phyloP scores from a whole-genome alignment of 176 grass and related monocot species.

The Cocos nucifera region DNA sequence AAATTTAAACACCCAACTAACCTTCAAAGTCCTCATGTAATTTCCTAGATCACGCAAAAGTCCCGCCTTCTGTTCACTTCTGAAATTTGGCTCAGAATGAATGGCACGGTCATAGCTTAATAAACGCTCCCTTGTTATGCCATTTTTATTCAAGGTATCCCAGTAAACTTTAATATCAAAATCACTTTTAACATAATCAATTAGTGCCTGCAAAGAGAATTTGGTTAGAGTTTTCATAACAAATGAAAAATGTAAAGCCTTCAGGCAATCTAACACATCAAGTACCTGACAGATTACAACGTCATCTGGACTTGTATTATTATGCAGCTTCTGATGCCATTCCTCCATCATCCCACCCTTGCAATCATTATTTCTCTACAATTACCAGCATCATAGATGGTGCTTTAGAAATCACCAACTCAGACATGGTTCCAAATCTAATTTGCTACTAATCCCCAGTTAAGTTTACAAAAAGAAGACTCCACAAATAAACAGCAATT shows the following conservation, averaged over 20 bases:
- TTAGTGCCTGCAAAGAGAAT: slow-evolving; percentile 57
- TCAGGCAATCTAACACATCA: slow-evolving; percentile 9
- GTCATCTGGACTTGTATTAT: slow-evolving; percentile 99
- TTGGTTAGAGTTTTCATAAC: slow-evolving; percentile 18
- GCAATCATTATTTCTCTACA: slow-evolving; percentile 91
- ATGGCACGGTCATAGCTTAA: slow-evolving; percentile 90
- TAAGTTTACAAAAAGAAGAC: slow-evolving; percentile 2
- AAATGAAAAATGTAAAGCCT: slow-evolving; percentile 7
- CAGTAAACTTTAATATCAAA: slow-evolving; percentile 84
- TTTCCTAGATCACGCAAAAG: slow-evolving; percentile 69
- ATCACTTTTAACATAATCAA: slow-evolving; percentile 85
- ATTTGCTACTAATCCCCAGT: no score
- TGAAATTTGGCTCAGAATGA: slow-evolving; percentile 95
- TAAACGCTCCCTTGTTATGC: slow-evolving; percentile 83
- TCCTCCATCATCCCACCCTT: slow-evolving; percentile 99
- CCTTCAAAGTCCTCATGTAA: slow-evolving; percentile 92
- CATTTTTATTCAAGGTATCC: slow-evolving; percentile 87
- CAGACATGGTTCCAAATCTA: no score
- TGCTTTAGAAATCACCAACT: no score
- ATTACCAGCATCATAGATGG: slow-evolving; percentile 14
- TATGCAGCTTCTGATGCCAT: slow-evolving; percentile 99
- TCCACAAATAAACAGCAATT: not conserved
- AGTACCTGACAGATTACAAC: slow-evolving; percentile 95
- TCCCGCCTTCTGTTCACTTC: slow-evolving; percentile 70
- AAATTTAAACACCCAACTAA: slow-evolving; percentile 20